Base-by-base conservation (phyloP, 2,329 filamentous ascomycete genomes). In the Podosphaera aphanis region DNA sequence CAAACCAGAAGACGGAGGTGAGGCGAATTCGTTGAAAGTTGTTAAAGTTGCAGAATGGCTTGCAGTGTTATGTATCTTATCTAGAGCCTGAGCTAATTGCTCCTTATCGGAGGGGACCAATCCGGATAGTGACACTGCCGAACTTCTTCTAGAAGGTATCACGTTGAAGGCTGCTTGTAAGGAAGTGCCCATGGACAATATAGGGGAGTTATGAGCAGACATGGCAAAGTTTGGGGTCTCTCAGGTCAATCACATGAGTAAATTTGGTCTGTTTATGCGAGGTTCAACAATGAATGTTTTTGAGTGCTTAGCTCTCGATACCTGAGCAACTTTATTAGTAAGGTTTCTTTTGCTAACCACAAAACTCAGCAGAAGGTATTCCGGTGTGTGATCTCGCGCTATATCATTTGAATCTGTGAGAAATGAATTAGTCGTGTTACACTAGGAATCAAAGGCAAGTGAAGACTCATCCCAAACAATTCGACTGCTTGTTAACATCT, bases 11-110 rank as follows among this genome's bases (percentile, higher is more conserved):
- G 68, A 65, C 0, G 81, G 77, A 4, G 78, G 77, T 1, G 79
- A 71, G 0, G 80, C 82, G 56, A 93, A 86, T 57, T 94, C 86
- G 62, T 92, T 92, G 63, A 95, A 95, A 7, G 85, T 92, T 2
- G 88, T 95, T 42, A 95, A 68, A 29, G 77, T 74, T 50, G 81
- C 80, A 29, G 82, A 82, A 59, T 83, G 81, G 57, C 82, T 92
- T n/a, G 86, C 85, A 5, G 82, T 77, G 44, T 69, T 84, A 61
- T 94, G 88, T 53, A 94, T 93, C 55, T 83, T 78, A 62, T 93
- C 81, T 49, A 94, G 74, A 16, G 79, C 73, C 50, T 83, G 74
- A 29, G 81, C 75, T 33, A 88, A 68, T 47, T 82, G 77, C 50
- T 84, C 80, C 57, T 74, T 80, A 59, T 86, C 80, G 7, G 16